Evolutionary conservation across 116 monocot genomes (phyloP), one percentile per base, ranked within the genome.

Genomic region (Zostera marina): DNA sequence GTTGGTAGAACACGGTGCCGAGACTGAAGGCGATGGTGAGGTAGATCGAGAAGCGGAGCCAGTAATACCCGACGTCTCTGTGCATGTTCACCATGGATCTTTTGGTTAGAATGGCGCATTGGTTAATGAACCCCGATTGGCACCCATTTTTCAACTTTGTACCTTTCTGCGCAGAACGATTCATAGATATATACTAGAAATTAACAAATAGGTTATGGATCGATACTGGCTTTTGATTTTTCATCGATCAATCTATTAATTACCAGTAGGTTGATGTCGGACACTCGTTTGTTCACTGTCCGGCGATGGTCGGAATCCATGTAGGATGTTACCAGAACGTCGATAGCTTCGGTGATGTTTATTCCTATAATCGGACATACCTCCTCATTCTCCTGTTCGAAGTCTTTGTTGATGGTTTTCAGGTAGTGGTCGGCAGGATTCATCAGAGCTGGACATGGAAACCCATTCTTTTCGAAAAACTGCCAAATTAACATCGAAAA

Each of bases 391-490:
- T 78, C 89, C 78, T 59, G 58, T 26, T 90, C 81, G 12, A 90
- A 90, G 39, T 90, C 89, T 48, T 76, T 81, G 74, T 90, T 90
- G 69, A 90, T 79, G 21, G 76, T 90, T 44, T 66, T 60, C 0
- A 90, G 72, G 59, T 58, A 82, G 21, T 82, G 87, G 59, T 87
- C 82, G 0, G 82, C 73, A 42, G 79, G 79, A 22, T 82, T 87
- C 14, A 56, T 74, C 51, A 72, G 44, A 7, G 74, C 0, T 9
- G 79, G 79, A 45, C 79, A 76, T 14, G 76, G 76, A 56, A 82
- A 87, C 0, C 82, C 82, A 39, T 79, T 87, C 25, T 15, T 12
- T 9, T 67, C 62, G 46, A 79, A 87, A 23, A 87, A 87, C 82
- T 82, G 60, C 13, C 68, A 23, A 13, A 11, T 3, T 15, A 25